Base-by-base conservation (phyloP, 129 eudicot genomes). In the Artemisia annua region DNA sequence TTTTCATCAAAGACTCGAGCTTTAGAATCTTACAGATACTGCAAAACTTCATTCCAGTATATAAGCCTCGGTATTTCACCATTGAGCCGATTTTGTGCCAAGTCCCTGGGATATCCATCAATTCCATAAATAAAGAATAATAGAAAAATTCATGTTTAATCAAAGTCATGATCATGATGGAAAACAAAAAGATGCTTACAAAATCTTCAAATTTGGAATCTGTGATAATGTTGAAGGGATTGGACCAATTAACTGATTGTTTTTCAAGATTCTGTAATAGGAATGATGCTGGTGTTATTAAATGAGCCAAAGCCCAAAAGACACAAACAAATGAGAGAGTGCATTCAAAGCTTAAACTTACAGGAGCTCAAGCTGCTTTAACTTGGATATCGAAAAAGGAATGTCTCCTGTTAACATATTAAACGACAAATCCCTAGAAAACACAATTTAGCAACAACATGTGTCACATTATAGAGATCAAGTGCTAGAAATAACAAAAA, bases 201-300 rank as follows among this genome's bases (percentile, higher is more conserved):
- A 52, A 55, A 90, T 77, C 79, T 95, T 90, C 64, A 95, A 74
- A 81, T 95, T 91, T 28, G 97, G 99, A 83, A 91, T 86, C 82
- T 95, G 99, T 15, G 99, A 95, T 61, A 95, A 82, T 6, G 99
- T 95, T 0, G 99, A 90, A n/a, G 99, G 99, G 46, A 95, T 88
- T 18, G 97, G 97, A 49, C 99, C 97, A 12, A 83, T 88, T 74
- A 95, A 60, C 48, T 88, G 96, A 53, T 91, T 95, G 73, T 90
- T 89, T 81, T 95, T 95, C 75, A 95, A 78, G 74, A 91, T 76
- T 76, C 99, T 95, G 88, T 28, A 54, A 74, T 0, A 39, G 48
- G 13, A 61, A 63, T 4, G 4, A 10, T 15, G 60, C 49, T 49
- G 7, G 48, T 18, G 55, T 39, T 15, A 5, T 13, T 53, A 73